Conservation (phyloP, 1,284 basidiomycete genomes). For the Leucoagaricus sp. region DNA sequence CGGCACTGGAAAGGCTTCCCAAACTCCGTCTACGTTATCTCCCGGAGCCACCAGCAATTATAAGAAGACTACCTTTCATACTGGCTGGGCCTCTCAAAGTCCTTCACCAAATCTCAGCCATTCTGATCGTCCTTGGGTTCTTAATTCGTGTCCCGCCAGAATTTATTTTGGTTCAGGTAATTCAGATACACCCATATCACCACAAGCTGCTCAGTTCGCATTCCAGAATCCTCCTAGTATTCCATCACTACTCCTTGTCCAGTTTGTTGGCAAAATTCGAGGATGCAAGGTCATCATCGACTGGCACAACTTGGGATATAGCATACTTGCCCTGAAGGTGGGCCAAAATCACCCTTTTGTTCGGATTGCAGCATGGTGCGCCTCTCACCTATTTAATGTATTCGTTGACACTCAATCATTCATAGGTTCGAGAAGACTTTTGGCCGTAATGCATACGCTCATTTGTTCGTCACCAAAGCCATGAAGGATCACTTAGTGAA, state of each 20-base stretch:
- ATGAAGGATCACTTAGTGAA: constrained; percentile 75
- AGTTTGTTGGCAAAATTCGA: constrained; percentile 67
- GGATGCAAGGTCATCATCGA: constrained; percentile 92
- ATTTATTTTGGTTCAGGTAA: constrained; percentile 88
- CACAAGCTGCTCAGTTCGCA: not conserved
- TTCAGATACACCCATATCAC: constrained; percentile 23
- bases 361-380: constrained; percentile 69
- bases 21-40: constrained; percentile 70
- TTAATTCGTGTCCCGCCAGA: constrained; percentile 73
- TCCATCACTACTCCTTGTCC: constrained; percentile 88
- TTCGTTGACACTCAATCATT: constrained; percentile 3
- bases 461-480: constrained; percentile 92
- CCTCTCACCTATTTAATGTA: constrained; percentile 1
- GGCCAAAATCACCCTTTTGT: constrained; percentile 73
- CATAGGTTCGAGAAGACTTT: constrained; percentile 81
- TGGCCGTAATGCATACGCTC: constrained; percentile 81
- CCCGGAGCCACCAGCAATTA: constrained; percentile 58
- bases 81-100: constrained; percentile 84
- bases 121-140: constrained; percentile 65
- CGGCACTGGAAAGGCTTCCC: constrained; percentile 64
- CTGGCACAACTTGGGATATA: constrained; percentile 99
- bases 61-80: constrained; percentile 70
- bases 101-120: constrained; percentile 61
- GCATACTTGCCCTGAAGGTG: constrained; percentile 84
- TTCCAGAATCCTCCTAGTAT: constrained; percentile 93